Percentiles rank a stretch among this genome's conserved stretches.
These are phyloP conservation scores for Spiromastix sp. DNA, from an alignment of 2,329 filamentous ascomycete species.

Conservation along the genomic window DNA sequence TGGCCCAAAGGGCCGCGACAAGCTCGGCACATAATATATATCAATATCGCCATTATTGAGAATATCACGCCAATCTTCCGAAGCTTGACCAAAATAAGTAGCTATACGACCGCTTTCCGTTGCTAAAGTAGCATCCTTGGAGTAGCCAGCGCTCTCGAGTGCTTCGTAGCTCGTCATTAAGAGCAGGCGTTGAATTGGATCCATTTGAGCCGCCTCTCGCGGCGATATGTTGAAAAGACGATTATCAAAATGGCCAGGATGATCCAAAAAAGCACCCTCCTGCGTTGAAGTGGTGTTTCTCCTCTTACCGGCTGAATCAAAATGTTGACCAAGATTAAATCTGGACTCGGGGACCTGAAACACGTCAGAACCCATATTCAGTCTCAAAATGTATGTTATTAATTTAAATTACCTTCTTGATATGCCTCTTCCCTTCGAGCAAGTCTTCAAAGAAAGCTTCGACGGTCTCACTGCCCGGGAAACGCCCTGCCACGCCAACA, in stretches of 20 bases:
- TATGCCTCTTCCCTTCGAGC: slow-evolving; percentile 14
- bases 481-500: slow-evolving; percentile 16
- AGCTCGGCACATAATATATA: slow-evolving; percentile 56
- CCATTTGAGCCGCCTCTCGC: slow-evolving; percentile 67
- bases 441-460: slow-evolving; percentile 13
- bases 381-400: slow-evolving; percentile 3
- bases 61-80: slow-evolving; percentile 67
- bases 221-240: slow-evolving; percentile 42
- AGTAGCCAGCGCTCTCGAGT: slow-evolving; percentile 69
- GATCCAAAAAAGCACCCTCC: slow-evolving; percentile 14
- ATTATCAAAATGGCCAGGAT: slow-evolving; percentile 17
- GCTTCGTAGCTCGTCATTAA: slow-evolving; percentile 71
- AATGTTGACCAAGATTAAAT: slow-evolving; percentile 22
- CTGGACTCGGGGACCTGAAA: slow-evolving; percentile 20
- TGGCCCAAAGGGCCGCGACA: slow-evolving; percentile 39
- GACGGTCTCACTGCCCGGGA: slow-evolving; percentile 8
- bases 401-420: slow-evolving; percentile 12
- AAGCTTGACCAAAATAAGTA: slow-evolving; percentile 65
- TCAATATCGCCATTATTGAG: slow-evolving; percentile 47
- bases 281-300: slow-evolving; percentile 12
- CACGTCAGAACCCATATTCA: slow-evolving; percentile 3
- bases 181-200: slow-evolving; percentile 69
- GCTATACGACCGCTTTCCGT: slow-evolving; percentile 56
- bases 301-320: slow-evolving; percentile 11
- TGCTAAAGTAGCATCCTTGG: slow-evolving; percentile 59